phyloP scores from a whole-genome alignment of 2,329 filamentous ascomycete species.

The Grosmannia clavigera region DNA sequence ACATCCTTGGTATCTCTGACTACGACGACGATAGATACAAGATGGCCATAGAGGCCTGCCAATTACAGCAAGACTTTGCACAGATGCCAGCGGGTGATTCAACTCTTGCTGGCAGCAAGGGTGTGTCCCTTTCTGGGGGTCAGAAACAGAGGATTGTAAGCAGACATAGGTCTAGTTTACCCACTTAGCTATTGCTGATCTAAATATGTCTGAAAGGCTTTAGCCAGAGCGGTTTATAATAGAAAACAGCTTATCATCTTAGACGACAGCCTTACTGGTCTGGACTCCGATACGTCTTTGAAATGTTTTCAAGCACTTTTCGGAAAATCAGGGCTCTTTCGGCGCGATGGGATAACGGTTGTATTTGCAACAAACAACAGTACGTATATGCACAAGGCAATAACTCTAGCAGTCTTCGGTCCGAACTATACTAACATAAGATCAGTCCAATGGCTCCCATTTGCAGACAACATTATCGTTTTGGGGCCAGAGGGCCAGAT shows the following conservation, averaged over 20 bases:
- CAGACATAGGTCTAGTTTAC: neutral
- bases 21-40: slow-evolving; percentile 18
- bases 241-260: slow-evolving; percentile 26
- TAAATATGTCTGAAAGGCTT: slow-evolving; percentile 15
- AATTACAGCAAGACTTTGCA: slow-evolving; percentile 15
- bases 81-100: slow-evolving; percentile 14
- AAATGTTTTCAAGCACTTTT: slow-evolving; percentile 30
- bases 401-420: neutral
- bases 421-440: slow-evolving; percentile 1
- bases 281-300: slow-evolving; percentile 31
- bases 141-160: slow-evolving; percentile 13
- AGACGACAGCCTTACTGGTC: slow-evolving; percentile 33
- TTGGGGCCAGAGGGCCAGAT: neutral
- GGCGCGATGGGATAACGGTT: slow-evolving; percentile 23
- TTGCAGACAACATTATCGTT: neutral
- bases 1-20: slow-evolving; percentile 21
- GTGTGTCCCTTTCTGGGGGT: slow-evolving; percentile 17
- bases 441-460: neutral
- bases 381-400: neutral
- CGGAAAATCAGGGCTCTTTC: slow-evolving; percentile 27
- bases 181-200: neutral
- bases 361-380: slow-evolving; percentile 29
- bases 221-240: slow-evolving; percentile 33
- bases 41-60: slow-evolving; percentile 16
- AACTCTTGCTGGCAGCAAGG: slow-evolving; percentile 15